phyloP scores from a whole-genome alignment of 345 rosid species.

The Salix koriyanagi region DNA sequence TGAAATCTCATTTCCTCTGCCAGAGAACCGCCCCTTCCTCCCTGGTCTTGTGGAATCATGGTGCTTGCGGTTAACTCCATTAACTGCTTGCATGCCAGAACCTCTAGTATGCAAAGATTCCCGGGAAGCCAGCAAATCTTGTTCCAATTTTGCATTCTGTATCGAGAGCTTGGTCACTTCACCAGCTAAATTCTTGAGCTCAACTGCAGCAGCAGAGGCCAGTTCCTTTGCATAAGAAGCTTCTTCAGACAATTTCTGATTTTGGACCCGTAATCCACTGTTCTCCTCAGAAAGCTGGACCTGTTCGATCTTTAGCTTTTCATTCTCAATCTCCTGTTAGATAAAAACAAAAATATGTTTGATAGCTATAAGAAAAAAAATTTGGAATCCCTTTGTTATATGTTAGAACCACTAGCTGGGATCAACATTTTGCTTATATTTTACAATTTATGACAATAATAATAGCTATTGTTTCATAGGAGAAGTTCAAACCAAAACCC shows the following conservation, averaged over 20 bases:
- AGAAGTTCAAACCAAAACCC: background rate
- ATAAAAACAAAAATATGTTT: constrained; percentile 10
- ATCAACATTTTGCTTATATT: background rate
- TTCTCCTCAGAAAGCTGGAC: constrained; percentile 86
- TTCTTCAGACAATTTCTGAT: constrained; percentile 90
- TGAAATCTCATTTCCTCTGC: constrained; percentile 52
- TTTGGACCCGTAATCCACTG: constrained; percentile 78
- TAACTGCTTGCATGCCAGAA: constrained; percentile 33
- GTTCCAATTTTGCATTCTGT: constrained; percentile 77
- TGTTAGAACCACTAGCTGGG: background rate
- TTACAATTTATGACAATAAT: background rate
- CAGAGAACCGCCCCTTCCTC: constrained; percentile 72
- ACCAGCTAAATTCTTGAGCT: constrained; percentile 86
- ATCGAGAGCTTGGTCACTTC: constrained; percentile 88
- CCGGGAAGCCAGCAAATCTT: constrained; percentile 67
- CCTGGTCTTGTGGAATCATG: constrained; percentile 57
- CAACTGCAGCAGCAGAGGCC: constrained; percentile 99
- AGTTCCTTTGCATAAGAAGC: constrained; percentile 94
- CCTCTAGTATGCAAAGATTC: constrained; percentile 66
- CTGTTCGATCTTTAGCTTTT: constrained; percentile 72
- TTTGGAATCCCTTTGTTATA: background rate
- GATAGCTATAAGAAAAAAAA: background rate
- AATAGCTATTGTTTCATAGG: background rate
- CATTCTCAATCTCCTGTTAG: constrained; percentile 73
- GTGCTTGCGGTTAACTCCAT: constrained; percentile 66